These are phyloP conservation scores for Colletotrichum truncatum DNA, from an alignment of 2,329 filamentous ascomycete species.

Conservation along the genomic window DNA sequence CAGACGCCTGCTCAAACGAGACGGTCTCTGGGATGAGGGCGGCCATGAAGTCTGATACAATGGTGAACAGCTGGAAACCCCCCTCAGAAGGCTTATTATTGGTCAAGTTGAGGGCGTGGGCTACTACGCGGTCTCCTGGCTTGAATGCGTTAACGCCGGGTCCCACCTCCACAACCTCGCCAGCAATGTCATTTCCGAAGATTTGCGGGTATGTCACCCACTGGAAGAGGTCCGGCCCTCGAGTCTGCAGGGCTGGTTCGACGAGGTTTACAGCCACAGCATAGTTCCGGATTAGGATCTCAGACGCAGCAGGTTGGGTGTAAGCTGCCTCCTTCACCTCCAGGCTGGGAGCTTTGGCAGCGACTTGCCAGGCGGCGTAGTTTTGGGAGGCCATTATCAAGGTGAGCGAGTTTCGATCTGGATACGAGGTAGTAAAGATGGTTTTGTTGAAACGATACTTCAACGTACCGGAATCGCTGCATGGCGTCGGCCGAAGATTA, in stretches of 20 bases:
- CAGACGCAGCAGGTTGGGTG: constrained; percentile 21
- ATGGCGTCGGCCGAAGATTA: not conserved
- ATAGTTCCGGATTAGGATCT: constrained; percentile 33
- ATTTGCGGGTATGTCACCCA: constrained; percentile 27
- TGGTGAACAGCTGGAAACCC: constrained; percentile 5
- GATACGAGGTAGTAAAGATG: not conserved
- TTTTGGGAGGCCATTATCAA: constrained; percentile 1
- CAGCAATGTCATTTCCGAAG: constrained; percentile 33
- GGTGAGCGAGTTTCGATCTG: not conserved
- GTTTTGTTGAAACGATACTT: not conserved
- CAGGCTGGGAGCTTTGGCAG: not conserved
- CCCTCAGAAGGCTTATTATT: constrained; percentile 4
- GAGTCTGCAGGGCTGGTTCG: constrained; percentile 37
- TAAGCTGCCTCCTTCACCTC: constrained; percentile 12
- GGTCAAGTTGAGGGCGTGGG: not conserved
- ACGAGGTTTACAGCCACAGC: constrained; percentile 38
- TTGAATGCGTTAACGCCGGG: constrained; percentile 32
- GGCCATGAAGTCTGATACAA: constrained; percentile 35
- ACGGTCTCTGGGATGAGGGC: no score
- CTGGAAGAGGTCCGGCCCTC: constrained; percentile 32
- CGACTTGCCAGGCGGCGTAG: constrained; percentile 14
- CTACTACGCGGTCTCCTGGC: constrained; percentile 35
- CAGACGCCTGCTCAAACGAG: no score
- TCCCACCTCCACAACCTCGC: constrained; percentile 35
- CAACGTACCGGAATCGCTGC: no score